A percentile compares a stretch with the other conserved stretches of the same genome.
phyloP scores from a whole-genome alignment of 768 basidiomycete genomes.

The Kwoniella dendrophila region DNA sequence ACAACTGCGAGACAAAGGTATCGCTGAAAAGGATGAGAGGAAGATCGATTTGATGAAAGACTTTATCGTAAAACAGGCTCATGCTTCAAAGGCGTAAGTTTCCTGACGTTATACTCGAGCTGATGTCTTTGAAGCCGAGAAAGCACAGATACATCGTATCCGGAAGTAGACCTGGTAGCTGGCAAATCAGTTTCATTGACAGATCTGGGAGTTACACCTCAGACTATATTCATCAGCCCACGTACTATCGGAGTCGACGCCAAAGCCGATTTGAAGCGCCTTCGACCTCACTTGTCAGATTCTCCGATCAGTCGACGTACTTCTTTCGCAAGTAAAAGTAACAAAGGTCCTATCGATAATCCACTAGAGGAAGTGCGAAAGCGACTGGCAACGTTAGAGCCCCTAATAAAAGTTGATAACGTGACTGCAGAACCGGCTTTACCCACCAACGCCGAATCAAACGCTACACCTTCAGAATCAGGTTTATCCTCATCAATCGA shows the following conservation, averaged over 20 bases:
- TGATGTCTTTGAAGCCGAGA: slow-evolving; percentile 37
- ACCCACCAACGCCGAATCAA: slow-evolving; percentile 12
- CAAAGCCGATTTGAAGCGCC: slow-evolving; percentile 31
- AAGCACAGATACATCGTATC: slow-evolving; percentile 3
- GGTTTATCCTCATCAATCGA: slow-evolving; percentile 62
- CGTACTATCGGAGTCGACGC: slow-evolving; percentile 41
- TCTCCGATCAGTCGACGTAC: slow-evolving; percentile 35
- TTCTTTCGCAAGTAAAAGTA: slow-evolving; percentile 48
- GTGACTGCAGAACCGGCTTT: not conserved
- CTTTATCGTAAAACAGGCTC: slow-evolving; percentile 80
- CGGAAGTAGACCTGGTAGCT: slow-evolving; percentile 28
- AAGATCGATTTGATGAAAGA: slow-evolving; percentile 88
- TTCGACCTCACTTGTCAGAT: slow-evolving; percentile 33
- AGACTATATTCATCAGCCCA: slow-evolving; percentile 80
- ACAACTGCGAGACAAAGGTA: slow-evolving; percentile 62
- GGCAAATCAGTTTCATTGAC: slow-evolving; percentile 61
- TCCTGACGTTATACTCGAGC: not conserved
- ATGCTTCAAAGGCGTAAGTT: slow-evolving; percentile 71
- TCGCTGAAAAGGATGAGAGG: slow-evolving; percentile 76
- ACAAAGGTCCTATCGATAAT: slow-evolving; percentile 39
- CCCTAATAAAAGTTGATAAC: slow-evolving; percentile 18
- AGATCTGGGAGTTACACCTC: slow-evolving; percentile 84
- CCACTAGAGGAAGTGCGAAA: slow-evolving; percentile 48
- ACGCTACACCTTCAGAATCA: slow-evolving; percentile 76
- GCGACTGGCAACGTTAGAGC: slow-evolving; percentile 38